These are phyloP conservation scores for Dujonia santamariae DNA, from an alignment of 1,139 yeast species.

Conservation along the genomic window DNA sequence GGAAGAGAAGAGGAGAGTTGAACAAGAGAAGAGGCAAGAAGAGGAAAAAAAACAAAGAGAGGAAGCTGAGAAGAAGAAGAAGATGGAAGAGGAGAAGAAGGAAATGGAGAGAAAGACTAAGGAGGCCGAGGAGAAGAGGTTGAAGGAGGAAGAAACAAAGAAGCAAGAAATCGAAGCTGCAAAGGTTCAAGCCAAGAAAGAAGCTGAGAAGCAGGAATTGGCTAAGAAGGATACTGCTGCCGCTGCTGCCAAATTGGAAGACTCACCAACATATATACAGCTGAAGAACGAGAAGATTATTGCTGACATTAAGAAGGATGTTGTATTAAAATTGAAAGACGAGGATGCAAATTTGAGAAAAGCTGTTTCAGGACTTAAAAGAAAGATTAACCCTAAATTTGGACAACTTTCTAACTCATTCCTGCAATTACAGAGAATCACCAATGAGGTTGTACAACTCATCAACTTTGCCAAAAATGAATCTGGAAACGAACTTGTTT, in stretches of 20 bases:
- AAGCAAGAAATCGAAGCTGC: conserved; percentile 14
- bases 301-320: conserved; percentile 52
- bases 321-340: conserved; percentile 46
- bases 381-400: conserved; percentile 81
- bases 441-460: conserved; percentile 46
- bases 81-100: conserved; percentile 10
- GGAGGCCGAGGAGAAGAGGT: conserved; percentile 7
- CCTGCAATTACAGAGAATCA: conserved; percentile 53
- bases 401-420: conserved; percentile 84
- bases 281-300: conserved; percentile 58
- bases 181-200: conserved; percentile 11
- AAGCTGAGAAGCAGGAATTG: conserved; percentile 10
- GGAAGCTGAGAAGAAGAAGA: conserved; percentile 10
- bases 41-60: conserved; percentile 11
- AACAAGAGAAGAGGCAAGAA: conserved; percentile 8
- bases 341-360: conserved; percentile 41
- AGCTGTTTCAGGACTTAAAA: conserved; percentile 44
- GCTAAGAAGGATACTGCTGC: conserved; percentile 13
- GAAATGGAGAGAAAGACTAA: conserved; percentile 13
- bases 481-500: conserved; percentile 43
- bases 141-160: conserved; percentile 9
- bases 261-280: conserved; percentile 31
- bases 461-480: conserved; percentile 42
- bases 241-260: conserved; percentile 37
- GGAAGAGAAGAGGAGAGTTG: conserved; percentile 7